A percentile compares a stretch with the other conserved stretches of the same genome.
Conservation (phyloP, 2,329 filamentous ascomycete genomes). For the Hymenoscyphus fructigenus region DNA sequence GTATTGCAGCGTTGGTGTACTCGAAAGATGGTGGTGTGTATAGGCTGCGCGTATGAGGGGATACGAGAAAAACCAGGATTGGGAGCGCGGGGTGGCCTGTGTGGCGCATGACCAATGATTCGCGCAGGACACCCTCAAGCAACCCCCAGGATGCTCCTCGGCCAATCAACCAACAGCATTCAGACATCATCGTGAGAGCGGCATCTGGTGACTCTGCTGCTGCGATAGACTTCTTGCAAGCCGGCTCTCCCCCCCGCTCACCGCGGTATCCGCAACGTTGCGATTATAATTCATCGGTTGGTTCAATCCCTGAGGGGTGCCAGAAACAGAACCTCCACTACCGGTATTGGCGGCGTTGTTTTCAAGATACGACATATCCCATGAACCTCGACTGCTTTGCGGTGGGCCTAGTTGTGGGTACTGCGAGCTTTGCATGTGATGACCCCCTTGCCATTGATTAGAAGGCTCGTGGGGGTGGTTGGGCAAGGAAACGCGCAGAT, state of each 20-base stretch:
- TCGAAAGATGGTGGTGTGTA: not conserved
- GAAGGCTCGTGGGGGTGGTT: slow-evolving; percentile 30
- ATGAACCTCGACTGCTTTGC: slow-evolving; percentile 29
- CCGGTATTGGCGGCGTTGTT: slow-evolving; percentile 31
- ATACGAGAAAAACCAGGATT: slow-evolving; percentile 23
- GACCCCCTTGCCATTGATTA: slow-evolving; percentile 31
- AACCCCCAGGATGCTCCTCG: not conserved
- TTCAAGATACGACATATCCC: slow-evolving; percentile 39
- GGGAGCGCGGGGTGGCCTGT: slow-evolving; percentile 22
- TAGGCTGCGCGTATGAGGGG: slow-evolving; percentile 18
- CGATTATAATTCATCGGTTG: slow-evolving; percentile 28
- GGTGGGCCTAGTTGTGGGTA: slow-evolving; percentile 24
- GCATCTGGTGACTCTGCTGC: slow-evolving; percentile 35
- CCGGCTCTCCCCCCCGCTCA: slow-evolving; percentile 27
- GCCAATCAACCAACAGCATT: slow-evolving; percentile 25
- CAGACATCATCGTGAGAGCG: slow-evolving; percentile 27
- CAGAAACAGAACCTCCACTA: slow-evolving; percentile 13
- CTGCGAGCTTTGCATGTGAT: slow-evolving; percentile 33
- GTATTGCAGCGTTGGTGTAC: not conserved
- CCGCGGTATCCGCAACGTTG: slow-evolving; percentile 28
- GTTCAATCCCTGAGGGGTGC: slow-evolving; percentile 22
- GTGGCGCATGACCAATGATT: slow-evolving; percentile 33
- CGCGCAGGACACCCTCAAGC: slow-evolving; percentile 32
- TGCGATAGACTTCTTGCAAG: slow-evolving; percentile 27
- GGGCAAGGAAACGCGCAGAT: slow-evolving; percentile 31